phyloP scores from a whole-genome alignment of 2,329 filamentous ascomycete genomes.

The Aspergillus unguis region DNA sequence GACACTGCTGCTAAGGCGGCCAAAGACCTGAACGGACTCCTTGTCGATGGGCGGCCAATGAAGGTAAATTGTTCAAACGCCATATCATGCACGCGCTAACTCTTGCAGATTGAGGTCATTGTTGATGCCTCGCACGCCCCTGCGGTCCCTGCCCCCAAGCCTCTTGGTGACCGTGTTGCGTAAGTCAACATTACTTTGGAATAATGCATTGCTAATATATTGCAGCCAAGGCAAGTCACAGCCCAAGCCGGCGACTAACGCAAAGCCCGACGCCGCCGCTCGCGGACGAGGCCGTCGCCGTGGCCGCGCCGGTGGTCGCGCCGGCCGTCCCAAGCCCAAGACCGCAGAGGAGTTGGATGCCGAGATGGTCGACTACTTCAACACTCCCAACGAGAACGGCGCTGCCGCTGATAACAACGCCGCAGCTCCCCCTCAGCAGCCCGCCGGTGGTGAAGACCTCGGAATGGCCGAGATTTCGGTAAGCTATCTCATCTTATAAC shows the following conservation, averaged over 20 bases:
- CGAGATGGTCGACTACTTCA: constrained; percentile 95
- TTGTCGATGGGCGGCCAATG: constrained; percentile 86
- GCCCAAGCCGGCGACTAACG: constrained; percentile 74
- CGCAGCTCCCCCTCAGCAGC: constrained; percentile 44
- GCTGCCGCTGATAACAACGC: constrained; percentile 43
- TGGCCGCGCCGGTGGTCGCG: constrained; percentile 54
- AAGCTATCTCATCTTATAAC: constrained; percentile 21
- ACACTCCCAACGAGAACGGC: constrained; percentile 37
- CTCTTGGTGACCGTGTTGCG: constrained; percentile 80
- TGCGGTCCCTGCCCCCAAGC: constrained; percentile 64
- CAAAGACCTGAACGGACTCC: constrained; percentile 77
- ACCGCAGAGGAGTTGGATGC: constrained; percentile 92
- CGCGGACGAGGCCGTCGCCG: constrained; percentile 24
- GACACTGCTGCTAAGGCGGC: constrained; percentile 83
- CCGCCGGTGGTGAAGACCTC: constrained; percentile 50
- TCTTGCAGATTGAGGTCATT: constrained; percentile 76
- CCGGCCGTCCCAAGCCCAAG: constrained; percentile 72
- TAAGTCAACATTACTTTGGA: constrained; percentile 40
- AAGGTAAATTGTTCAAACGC: constrained; percentile 54
- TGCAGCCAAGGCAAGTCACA: constrained; percentile 63
- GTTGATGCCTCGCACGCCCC: constrained; percentile 72
- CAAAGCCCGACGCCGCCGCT: constrained; percentile 60
- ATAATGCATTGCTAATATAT: constrained; percentile 23
- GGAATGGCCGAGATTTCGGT: constrained; percentile 58
- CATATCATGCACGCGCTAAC: constrained; percentile 13